phyloP scores from a whole-genome alignment of 306 rosid species.

The Cicer chorassanicum region DNA sequence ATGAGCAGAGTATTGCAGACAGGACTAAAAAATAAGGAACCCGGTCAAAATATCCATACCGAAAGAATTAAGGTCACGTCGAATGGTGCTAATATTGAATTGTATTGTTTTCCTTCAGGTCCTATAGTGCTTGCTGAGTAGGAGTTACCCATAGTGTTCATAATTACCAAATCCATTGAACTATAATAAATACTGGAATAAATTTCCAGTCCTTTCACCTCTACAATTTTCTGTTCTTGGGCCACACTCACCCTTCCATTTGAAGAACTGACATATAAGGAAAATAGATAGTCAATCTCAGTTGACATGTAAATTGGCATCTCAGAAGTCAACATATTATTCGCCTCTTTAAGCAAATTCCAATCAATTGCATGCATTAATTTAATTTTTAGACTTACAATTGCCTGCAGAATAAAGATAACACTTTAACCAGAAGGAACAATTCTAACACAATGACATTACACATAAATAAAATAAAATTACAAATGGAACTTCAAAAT shows the following conservation, averaged over 20 bases:
- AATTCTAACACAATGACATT: constrained; percentile 28
- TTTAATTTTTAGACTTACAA: constrained; percentile 30
- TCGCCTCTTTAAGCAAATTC: constrained; percentile 33
- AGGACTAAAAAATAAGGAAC: neutral
- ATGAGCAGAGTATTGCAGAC: neutral
- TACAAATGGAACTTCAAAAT: constrained; percentile 9
- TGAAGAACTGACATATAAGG: constrained; percentile 59
- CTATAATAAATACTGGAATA: constrained; percentile 67
- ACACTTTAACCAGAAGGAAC: constrained; percentile 26
- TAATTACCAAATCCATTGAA: constrained; percentile 51
- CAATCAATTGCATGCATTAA: constrained; percentile 19
- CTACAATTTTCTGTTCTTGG: constrained; percentile 74
- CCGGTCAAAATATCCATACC: constrained; percentile 57
- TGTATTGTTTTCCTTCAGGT: constrained; percentile 48
- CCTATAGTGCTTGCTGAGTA: constrained; percentile 40
- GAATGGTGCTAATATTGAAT: constrained; percentile 81
- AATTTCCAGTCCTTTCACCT: constrained; percentile 76
- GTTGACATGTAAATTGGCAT: constrained; percentile 29
- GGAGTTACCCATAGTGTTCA: constrained; percentile 50
- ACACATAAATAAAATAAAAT: neutral
- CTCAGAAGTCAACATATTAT: constrained; percentile 17
- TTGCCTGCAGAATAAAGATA: constrained; percentile 15
- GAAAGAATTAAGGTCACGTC: constrained; percentile 71
- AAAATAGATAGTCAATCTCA: constrained; percentile 39
- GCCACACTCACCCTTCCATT: constrained; percentile 63